Evolutionary conservation across 345 rosid species (phyloP).

Genomic region (Nephelium lappaceum): DNA sequence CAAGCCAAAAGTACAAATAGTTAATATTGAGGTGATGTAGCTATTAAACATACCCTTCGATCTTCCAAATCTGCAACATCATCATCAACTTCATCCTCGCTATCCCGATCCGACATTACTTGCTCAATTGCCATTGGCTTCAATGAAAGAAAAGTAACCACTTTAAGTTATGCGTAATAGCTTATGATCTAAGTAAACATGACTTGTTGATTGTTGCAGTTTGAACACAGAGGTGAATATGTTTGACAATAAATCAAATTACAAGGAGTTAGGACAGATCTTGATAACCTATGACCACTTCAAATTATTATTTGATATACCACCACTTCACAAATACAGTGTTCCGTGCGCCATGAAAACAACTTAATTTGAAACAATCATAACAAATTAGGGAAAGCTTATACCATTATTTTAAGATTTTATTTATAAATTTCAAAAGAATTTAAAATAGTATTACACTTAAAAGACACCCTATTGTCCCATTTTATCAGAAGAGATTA

Average conservation of each 20-base stretch:
- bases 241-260: background rate
- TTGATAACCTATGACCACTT: background rate
- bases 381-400: background rate
- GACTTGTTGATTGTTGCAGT: background rate
- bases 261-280: background rate
- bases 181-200: background rate
- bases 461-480: background rate
- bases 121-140: conserved; percentile 97
- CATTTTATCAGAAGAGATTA: background rate
- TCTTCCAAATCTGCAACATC: conserved; percentile 99
- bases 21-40: background rate
- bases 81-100: conserved; percentile 99
- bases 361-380: background rate
- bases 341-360: background rate
- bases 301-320: too few relatives aligned
- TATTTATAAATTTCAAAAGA: background rate
- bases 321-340: background rate
- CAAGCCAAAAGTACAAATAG: background rate
- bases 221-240: background rate
- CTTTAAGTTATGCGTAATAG: conserved; percentile 13
- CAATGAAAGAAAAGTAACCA: conserved; percentile 17
- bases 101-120: conserved; percentile 91
- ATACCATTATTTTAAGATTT: background rate
- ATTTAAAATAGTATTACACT: background rate
- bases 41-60: conserved; percentile 67